These are phyloP conservation scores for Leccinum subgranulosum DNA, from an alignment of 768 basidiomycete genomes.

Conservation along the genomic window DNA sequence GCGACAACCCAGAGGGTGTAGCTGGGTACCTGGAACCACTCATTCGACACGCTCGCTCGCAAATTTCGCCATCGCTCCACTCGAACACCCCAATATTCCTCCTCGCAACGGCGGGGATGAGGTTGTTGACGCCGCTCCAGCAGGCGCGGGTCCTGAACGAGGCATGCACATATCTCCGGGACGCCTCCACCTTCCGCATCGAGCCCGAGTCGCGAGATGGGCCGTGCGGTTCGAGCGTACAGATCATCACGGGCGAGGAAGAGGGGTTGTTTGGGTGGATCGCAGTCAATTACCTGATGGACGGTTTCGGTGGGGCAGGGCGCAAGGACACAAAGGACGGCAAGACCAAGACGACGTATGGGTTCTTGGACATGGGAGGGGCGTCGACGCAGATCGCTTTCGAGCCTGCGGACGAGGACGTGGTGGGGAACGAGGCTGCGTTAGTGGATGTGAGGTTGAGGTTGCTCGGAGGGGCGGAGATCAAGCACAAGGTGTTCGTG, in stretches of 20 bases:
- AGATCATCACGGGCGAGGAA: slow-evolving; percentile 96
- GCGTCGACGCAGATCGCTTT: slow-evolving; percentile 99
- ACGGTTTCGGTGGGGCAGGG: slow-evolving; percentile 68
- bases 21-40: slow-evolving; percentile 77
- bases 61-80: slow-evolving; percentile 86
- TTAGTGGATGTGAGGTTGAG: slow-evolving; percentile 80
- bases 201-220: slow-evolving; percentile 62
- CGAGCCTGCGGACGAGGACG: slow-evolving; percentile 69
- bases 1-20: slow-evolving; percentile 64
- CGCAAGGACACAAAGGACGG: slow-evolving; percentile 32
- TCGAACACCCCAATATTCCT: slow-evolving; percentile 87
- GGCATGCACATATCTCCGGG: slow-evolving; percentile 72
- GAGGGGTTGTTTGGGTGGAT: slow-evolving; percentile 99
- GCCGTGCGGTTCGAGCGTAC: slow-evolving; percentile 89
- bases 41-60: slow-evolving; percentile 73
- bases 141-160: slow-evolving; percentile 72
- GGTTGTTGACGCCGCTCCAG: slow-evolving; percentile 65
- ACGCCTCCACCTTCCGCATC: slow-evolving; percentile 76
- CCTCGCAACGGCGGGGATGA: slow-evolving; percentile 97
- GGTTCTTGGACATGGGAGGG: slow-evolving; percentile 99
- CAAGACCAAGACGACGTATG: slow-evolving; percentile 82
- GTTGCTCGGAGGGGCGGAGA: slow-evolving; percentile 79
- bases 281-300: slow-evolving; percentile 98
- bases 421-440: slow-evolving; percentile 45
- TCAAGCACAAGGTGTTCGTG: slow-evolving; percentile 91